phyloP scores from a whole-genome alignment of 2,329 filamentous ascomycete genomes.

The Microsporum canis region DNA sequence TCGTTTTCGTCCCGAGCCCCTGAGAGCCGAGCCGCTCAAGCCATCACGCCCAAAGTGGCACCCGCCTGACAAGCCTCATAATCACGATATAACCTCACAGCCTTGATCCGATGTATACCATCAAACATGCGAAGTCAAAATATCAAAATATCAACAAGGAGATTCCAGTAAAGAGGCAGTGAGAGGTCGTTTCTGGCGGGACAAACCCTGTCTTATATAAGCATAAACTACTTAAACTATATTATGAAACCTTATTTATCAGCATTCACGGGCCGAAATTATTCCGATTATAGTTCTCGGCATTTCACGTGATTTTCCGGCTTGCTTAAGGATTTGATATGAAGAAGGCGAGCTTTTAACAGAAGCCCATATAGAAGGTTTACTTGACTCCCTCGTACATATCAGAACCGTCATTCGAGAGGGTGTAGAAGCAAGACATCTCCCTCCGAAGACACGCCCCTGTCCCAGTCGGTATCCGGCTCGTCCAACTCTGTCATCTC shows the following conservation, averaged over 20 bases:
- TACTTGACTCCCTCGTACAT: too few species aligned
- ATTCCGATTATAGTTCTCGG: neutral
- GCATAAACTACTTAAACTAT: neutral
- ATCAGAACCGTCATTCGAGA: too few species aligned
- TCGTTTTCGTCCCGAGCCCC: neutral
- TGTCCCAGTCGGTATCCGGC: too few species aligned
- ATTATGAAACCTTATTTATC: neutral
- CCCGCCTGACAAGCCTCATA: neutral
- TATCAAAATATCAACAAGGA: too few species aligned
- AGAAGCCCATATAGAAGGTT: too few species aligned
- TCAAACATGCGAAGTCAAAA: neutral
- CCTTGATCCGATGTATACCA: neutral
- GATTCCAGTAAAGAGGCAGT: too few species aligned
- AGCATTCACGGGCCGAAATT: neutral
- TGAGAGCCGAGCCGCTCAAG: neutral
- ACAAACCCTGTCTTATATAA: neutral
- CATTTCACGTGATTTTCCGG: too few species aligned
- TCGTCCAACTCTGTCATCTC: neutral
- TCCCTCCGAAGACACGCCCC: too few species aligned
- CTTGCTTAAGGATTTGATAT: too few species aligned
- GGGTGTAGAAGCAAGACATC: too few species aligned
- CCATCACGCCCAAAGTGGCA: neutral
- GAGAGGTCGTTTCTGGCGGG: too few species aligned
- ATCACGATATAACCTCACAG: neutral
- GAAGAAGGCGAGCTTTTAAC: too few species aligned